A percentile compares a stretch with the other conserved stretches of the same genome.
These are phyloP conservation scores for Pythium biforme DNA, from an alignment of 352 stramenopile genomes.

Conservation along the genomic window DNA sequence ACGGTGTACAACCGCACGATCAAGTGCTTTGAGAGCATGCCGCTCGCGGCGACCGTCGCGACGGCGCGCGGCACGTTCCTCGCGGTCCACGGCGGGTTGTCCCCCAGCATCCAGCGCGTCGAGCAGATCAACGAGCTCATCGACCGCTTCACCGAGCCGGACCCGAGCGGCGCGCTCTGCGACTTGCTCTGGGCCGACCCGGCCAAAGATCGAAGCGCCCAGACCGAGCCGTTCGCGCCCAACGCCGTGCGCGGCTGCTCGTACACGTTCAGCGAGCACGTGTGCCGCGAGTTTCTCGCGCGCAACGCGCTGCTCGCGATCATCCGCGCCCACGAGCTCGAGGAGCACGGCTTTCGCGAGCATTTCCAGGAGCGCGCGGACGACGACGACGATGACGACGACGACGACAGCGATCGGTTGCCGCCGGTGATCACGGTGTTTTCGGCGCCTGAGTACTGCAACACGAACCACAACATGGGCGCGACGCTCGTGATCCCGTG, in stretches of 20 bases:
- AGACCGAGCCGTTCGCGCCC: conserved; percentile 45
- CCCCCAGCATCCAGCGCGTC: conserved; percentile 61
- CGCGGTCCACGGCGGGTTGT: conserved; percentile 72
- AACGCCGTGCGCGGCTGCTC: conserved; percentile 77
- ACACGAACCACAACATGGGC: conserved; percentile 80
- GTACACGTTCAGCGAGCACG: conserved; percentile 76
- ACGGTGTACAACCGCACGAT: conserved; percentile 79
- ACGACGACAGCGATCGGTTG: conserved; percentile 16
- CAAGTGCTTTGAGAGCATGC: conserved; percentile 85
- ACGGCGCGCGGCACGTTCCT: conserved; percentile 64
- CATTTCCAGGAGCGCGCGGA: conserved; percentile 41
- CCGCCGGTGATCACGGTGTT: conserved; percentile 78
- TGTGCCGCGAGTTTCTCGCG: conserved; percentile 61
- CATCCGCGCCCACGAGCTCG: conserved; percentile 77
- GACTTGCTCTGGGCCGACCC: conserved; percentile 99
- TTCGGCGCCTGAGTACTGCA: conserved; percentile 84
- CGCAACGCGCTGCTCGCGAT: conserved; percentile 68
- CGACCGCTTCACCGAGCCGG: conserved; percentile 77
- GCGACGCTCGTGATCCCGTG: conserved; percentile 70
- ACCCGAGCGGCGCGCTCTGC: conserved; percentile 92
- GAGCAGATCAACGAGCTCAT: conserved; percentile 76
- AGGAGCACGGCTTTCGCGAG: conserved; percentile 74
- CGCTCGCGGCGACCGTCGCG: conserved; percentile 59
- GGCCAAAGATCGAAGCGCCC: conserved; percentile 77
- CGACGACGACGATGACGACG: not conserved